phyloP scores from a whole-genome alignment of 495 filamentous ascomycete species.

The Podospora didyma region DNA sequence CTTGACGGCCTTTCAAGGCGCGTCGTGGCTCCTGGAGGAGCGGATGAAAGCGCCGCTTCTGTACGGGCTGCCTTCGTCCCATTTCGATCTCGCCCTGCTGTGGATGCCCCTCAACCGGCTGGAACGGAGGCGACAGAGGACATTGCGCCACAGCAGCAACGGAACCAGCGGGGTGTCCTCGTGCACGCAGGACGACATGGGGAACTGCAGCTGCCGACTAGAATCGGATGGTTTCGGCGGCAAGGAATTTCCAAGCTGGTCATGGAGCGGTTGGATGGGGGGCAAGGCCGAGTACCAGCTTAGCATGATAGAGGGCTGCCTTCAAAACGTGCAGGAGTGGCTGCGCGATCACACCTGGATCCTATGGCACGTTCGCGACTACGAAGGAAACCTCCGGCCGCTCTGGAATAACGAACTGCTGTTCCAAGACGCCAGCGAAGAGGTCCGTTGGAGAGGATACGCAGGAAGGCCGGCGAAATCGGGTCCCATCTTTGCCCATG shows the following conservation, averaged over 20 bases:
- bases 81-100: slow-evolving; percentile 30
- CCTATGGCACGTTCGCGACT: slow-evolving; percentile 31
- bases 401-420: slow-evolving; percentile 17
- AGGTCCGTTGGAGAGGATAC: slow-evolving; percentile 6
- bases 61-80: slow-evolving; percentile 27
- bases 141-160: not conserved
- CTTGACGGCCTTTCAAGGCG: slow-evolving; percentile 29
- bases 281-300: slow-evolving; percentile 18
- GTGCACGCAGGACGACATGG: not conserved
- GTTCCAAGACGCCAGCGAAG: slow-evolving; percentile 4
- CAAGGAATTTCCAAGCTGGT: slow-evolving; percentile 31
- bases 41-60: slow-evolving; percentile 14
- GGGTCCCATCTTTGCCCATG: no score
- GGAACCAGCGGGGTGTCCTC: not conserved
- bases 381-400: slow-evolving; percentile 23
- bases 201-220: not conserved
- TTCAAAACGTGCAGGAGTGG: slow-evolving; percentile 30
- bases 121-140: not conserved
- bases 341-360: slow-evolving; percentile 36
- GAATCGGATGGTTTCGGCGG: no score
- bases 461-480: no score
- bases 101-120: slow-evolving; percentile 17
- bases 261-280: slow-evolving; percentile 34
- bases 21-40: slow-evolving; percentile 16
- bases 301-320: slow-evolving; percentile 17